Conservation (phyloP, 805 yeast genomes). For the Metschnikowia gruessii region DNA sequence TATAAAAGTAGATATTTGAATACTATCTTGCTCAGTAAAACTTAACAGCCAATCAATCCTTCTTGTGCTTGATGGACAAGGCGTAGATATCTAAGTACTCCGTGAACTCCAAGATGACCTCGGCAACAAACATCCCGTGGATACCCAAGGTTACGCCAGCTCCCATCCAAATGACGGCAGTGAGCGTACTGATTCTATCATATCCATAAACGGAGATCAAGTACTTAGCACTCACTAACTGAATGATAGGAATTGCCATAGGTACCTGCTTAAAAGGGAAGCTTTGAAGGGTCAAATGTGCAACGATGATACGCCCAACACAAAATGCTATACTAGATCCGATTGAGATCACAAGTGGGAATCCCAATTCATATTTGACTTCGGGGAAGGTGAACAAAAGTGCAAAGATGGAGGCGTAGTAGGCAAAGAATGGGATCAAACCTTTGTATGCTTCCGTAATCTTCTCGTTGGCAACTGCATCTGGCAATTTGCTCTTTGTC, state of each 20-base stretch:
- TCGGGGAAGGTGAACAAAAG: slow-evolving; percentile 52
- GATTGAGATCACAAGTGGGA: slow-evolving; percentile 64
- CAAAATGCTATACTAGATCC: slow-evolving; percentile 76
- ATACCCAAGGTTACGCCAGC: slow-evolving; percentile 64
- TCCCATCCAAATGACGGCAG: slow-evolving; percentile 61
- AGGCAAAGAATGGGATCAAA: slow-evolving; percentile 63
- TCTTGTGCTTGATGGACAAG: slow-evolving; percentile 76
- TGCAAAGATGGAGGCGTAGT: slow-evolving; percentile 47
- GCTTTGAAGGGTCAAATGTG: slow-evolving; percentile 75
- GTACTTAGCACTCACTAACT: slow-evolving; percentile 38
- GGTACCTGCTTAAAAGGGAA: slow-evolving; percentile 77
- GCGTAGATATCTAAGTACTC: slow-evolving; percentile 81
- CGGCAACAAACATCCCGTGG: slow-evolving; percentile 69
- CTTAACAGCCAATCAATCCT: slow-evolving; percentile 26
- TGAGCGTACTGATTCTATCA: slow-evolving; percentile 42
- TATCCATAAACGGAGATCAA: slow-evolving; percentile 37
- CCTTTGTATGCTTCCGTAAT: slow-evolving; percentile 50
- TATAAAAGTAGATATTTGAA: background rate
- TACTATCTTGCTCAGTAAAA: background rate
- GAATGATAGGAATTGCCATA: slow-evolving; percentile 57
- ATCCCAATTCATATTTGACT: slow-evolving; percentile 41
- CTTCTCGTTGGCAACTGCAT: slow-evolving; percentile 24
- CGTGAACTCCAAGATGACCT: slow-evolving; percentile 77
- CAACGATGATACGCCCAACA: slow-evolving; percentile 88
- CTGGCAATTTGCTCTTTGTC: slow-evolving; percentile 21